Evolutionary conservation across 495 filamentous ascomycete species (phyloP).

Genomic region (Cercophora samala): DNA sequence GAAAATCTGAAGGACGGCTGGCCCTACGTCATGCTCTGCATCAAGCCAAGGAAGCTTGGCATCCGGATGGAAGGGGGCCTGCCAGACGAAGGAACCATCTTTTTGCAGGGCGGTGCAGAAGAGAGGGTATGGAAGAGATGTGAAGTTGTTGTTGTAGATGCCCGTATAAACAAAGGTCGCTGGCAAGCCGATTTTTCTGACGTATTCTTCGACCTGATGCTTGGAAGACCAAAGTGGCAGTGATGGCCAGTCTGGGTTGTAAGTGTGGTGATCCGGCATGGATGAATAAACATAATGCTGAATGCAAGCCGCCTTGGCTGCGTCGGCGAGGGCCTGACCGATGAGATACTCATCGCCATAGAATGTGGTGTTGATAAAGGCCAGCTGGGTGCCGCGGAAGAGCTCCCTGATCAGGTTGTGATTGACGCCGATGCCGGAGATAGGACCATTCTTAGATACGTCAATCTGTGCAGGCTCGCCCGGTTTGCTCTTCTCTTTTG

Average conservation of each 20-base stretch:
- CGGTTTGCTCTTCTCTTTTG: constrained; percentile 44
- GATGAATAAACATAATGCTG: constrained; percentile 93
- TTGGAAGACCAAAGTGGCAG: constrained; percentile 91
- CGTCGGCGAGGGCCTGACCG: constrained; percentile 81
- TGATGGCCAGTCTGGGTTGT: constrained; percentile 63
- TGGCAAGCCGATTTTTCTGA: constrained; percentile 75
- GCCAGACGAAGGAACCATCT: constrained; percentile 88
- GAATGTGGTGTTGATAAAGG: constrained; percentile 98
- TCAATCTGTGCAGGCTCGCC: constrained; percentile 39
- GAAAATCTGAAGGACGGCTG: constrained; percentile 91
- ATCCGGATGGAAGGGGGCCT: constrained; percentile 88
- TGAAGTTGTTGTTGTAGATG: constrained; percentile 99
- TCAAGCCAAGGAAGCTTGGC: constrained; percentile 93
- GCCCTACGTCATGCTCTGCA: constrained; percentile 93
- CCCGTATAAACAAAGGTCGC: constrained; percentile 93
- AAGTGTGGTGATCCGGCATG: constrained; percentile 91
- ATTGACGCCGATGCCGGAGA: constrained; percentile 52
- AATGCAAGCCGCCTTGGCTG: constrained; percentile 79
- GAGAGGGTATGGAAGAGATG: constrained; percentile 83
- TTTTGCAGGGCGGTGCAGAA: constrained; percentile 85
- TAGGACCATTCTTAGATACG: constrained; percentile 40
- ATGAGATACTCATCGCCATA: constrained; percentile 92
- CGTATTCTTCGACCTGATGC: constrained; percentile 85
- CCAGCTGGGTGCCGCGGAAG: constrained; percentile 78
- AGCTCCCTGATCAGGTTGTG: constrained; percentile 66